Evolutionary conservation across 305 asterid genomes (phyloP).

Genomic region (Caryopteris hybrid): DNA sequence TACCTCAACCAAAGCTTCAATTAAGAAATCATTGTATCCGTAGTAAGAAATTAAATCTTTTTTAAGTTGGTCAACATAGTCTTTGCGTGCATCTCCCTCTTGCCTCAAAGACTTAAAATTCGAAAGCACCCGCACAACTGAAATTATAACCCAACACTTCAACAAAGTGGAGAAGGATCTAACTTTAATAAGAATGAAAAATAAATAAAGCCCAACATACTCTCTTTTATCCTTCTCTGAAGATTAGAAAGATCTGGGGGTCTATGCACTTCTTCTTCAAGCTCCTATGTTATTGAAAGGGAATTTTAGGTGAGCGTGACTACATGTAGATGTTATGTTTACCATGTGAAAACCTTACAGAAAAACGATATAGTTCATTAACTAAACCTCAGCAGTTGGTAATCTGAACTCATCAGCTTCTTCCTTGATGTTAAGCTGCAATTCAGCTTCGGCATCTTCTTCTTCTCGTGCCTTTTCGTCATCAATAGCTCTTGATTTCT

Average conservation of each 20-base stretch:
- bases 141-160: conserved; percentile 21
- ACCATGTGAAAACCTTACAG: background rate
- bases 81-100: conserved; percentile 68
- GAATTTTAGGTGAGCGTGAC: background rate
- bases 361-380: conserved; percentile 4
- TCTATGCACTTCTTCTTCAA: conserved; percentile 66
- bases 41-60: conserved; percentile 68
- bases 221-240: conserved; percentile 82
- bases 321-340: background rate
- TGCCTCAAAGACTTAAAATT: conserved; percentile 71
- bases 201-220: conserved; percentile 35
- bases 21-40: conserved; percentile 80
- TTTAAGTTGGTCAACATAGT: conserved; percentile 68
- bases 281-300: conserved; percentile 49
- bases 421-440: conserved; percentile 54
- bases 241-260: conserved; percentile 87
- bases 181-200: background rate
- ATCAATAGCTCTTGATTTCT: conserved; percentile 48
- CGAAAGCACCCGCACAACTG: conserved; percentile 87
- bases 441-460: conserved; percentile 48
- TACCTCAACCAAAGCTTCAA: conserved; percentile 86
- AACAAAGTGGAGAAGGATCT: conserved; percentile 1
- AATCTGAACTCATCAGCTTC: conserved; percentile 78
- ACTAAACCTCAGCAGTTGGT: conserved; percentile 70
- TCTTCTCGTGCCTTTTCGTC: conserved; percentile 40